Percentiles rank a stretch among this genome's conserved stretches.
Evolutionary conservation across 441 rosid species (phyloP).

Genomic region (Euphorbia schlechtendalii): DNA sequence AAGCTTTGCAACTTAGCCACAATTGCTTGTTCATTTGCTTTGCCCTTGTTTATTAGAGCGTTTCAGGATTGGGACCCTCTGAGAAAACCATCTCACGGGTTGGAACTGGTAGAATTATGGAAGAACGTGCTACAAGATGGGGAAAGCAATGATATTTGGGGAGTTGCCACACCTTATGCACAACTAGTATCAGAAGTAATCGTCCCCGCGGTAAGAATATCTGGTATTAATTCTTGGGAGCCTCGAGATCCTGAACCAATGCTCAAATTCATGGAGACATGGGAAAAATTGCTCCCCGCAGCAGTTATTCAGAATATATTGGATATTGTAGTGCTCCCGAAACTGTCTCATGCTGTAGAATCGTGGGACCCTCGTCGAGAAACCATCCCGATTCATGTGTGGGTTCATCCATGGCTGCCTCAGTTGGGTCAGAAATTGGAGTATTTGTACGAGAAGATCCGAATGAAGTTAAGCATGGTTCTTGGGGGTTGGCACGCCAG

Average conservation of each 20-base stretch:
- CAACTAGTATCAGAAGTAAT: conserved; percentile 74
- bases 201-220: conserved; percentile 70
- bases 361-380: conserved; percentile 79
- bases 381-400: conserved; percentile 73
- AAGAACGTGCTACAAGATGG: conserved; percentile 61
- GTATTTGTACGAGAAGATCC: conserved; percentile 63
- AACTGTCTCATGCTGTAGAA: conserved; percentile 62
- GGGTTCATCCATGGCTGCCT: conserved; percentile 97
- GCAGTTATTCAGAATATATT: conserved; percentile 53
- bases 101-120: conserved; percentile 56
- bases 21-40: conserved; percentile 70
- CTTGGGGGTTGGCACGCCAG: conserved; percentile 85
- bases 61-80: conserved; percentile 98
- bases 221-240: conserved; percentile 84
- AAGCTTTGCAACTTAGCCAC: conserved; percentile 65
- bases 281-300: conserved; percentile 66
- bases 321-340: conserved; percentile 61
- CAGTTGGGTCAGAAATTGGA: conserved; percentile 70
- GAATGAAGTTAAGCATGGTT: conserved; percentile 70
- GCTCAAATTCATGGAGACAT: conserved; percentile 72
- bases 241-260: conserved; percentile 89
- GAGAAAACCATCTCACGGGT: conserved; percentile 51
- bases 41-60: conserved; percentile 68
- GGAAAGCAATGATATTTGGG: conserved; percentile 64
- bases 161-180: conserved; percentile 46